Conservation (phyloP, 2,329 filamentous ascomycete species). For the Colletotrichum magnum region DNA sequence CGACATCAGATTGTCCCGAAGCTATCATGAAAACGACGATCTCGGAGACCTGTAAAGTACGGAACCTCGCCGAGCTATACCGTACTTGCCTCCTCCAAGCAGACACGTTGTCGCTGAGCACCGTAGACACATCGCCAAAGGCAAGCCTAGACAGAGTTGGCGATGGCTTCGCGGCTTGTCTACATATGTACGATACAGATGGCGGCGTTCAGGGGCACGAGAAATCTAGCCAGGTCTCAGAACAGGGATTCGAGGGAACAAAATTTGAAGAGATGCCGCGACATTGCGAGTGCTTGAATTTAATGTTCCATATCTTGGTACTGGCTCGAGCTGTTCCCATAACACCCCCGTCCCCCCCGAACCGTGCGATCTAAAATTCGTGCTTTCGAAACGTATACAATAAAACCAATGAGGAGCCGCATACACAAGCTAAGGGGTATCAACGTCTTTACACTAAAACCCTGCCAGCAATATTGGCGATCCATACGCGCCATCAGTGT, state of each 20-base stretch:
- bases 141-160: not conserved
- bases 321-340: no score
- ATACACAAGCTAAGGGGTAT: slow-evolving; percentile 42
- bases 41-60: not conserved
- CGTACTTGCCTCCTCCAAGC: not conserved
- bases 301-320: no score
- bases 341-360: no score
- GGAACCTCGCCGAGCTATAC: not conserved
- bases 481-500: slow-evolving; percentile 1
- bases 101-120: not conserved
- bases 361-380: not conserved
- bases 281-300: no score
- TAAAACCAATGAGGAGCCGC: slow-evolving; percentile 29
- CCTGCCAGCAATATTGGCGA: slow-evolving; percentile 21
- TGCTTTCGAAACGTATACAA: slow-evolving; percentile 30
- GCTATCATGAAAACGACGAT: not conserved
- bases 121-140: not conserved
- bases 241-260: no score
- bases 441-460: slow-evolving; percentile 34
- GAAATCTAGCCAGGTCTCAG: no score
- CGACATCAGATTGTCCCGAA: not conserved
- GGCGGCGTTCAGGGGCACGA: slow-evolving; percentile 27
- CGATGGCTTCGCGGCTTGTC: not conserved
- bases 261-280: no score
- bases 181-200: slow-evolving; percentile 26